Evolutionary conservation across 2,329 filamentous ascomycete genomes (phyloP).

Genomic region (Geosmithia flava): DNA sequence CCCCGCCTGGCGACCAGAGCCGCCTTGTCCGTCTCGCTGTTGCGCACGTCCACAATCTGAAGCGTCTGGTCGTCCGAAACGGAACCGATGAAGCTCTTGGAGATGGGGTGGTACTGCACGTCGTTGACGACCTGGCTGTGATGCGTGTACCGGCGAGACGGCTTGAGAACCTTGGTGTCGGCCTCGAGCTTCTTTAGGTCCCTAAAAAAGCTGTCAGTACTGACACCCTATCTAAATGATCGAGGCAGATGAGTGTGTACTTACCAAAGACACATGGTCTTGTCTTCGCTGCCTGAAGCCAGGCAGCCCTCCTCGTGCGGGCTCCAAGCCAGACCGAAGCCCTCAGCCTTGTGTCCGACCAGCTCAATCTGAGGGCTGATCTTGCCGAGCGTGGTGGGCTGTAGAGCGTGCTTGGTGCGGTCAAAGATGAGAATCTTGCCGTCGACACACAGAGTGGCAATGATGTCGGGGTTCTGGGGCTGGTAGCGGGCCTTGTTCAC

Average conservation of each 20-base stretch:
- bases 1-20: slow-evolving; percentile 59
- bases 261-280: slow-evolving; percentile 83
- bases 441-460: slow-evolving; percentile 84
- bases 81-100: slow-evolving; percentile 74
- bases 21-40: slow-evolving; percentile 50
- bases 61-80: slow-evolving; percentile 93
- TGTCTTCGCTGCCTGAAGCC: slow-evolving; percentile 84
- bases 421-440: slow-evolving; percentile 88
- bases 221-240: neutral
- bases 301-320: slow-evolving; percentile 71
- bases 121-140: slow-evolving; percentile 92
- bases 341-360: slow-evolving; percentile 74
- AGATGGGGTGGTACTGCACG: slow-evolving; percentile 85
- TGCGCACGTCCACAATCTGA: slow-evolving; percentile 81
- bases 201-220: slow-evolving; percentile 29
- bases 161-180: slow-evolving; percentile 56
- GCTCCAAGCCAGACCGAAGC: slow-evolving; percentile 89
- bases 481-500: slow-evolving; percentile 98
- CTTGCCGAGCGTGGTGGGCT: slow-evolving; percentile 45
- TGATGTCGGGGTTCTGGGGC: slow-evolving; percentile 92
- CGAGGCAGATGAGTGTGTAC: slow-evolving; percentile 9
- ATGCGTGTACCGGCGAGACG: slow-evolving; percentile 68
- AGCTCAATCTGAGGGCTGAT: slow-evolving; percentile 77
- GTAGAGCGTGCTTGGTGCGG: slow-evolving; percentile 79
- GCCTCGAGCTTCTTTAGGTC: slow-evolving; percentile 68